A percentile compares a stretch with the other conserved stretches of the same genome.
phyloP scores from a whole-genome alignment of 306 rosid species.

The Rosa chinensis region DNA sequence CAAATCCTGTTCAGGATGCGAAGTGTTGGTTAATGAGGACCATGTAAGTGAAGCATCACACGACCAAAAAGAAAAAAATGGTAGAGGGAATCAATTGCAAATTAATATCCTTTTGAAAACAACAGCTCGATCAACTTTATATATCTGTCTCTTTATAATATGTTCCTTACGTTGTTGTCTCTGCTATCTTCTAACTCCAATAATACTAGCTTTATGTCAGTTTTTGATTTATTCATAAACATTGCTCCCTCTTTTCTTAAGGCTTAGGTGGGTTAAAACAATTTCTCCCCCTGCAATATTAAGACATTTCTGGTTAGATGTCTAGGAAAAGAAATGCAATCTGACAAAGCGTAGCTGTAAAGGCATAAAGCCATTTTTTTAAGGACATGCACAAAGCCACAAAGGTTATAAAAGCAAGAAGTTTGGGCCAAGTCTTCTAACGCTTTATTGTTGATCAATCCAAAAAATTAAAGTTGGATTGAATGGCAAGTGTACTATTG shows the following conservation, averaged over 20 bases:
- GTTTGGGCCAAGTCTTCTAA: neutral
- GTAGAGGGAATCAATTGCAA: neutral
- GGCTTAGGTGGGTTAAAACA: neutral
- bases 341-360: neutral
- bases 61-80: too few relatives aligned
- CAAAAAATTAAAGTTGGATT: neutral
- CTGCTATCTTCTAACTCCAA: neutral
- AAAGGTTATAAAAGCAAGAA: neutral
- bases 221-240: neutral
- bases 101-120: neutral
- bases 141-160: neutral
- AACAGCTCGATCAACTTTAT: neutral
- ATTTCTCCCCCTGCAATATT: neutral
- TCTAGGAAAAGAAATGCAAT: neutral
- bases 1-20: neutral
- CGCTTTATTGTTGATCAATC: neutral
- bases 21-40: neutral
- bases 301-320: neutral
- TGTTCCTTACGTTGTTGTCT: neutral
- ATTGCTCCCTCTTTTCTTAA: neutral
- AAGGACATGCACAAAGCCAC: neutral
- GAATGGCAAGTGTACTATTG: neutral
- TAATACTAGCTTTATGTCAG: neutral
- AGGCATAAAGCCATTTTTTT: neutral
- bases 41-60: neutral